phyloP scores from a whole-genome alignment of 2,329 filamentous ascomycete species.

The Davidsoniella neocaledoniae region DNA sequence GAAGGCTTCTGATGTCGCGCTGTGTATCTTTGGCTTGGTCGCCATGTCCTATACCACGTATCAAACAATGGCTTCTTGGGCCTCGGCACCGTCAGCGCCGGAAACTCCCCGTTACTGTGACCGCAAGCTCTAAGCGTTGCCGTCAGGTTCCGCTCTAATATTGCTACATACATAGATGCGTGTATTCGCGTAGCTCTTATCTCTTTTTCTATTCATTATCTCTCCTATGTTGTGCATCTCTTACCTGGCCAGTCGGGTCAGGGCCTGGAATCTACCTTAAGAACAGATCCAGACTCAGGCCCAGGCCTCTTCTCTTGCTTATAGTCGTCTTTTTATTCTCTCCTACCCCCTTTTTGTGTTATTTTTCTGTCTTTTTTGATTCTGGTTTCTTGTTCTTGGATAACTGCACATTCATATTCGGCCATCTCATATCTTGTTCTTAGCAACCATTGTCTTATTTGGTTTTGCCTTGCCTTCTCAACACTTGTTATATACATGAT shows the following conservation, averaged over 20 bases:
- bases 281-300: too few relatives aligned
- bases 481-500: background rate
- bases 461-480: background rate
- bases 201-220: background rate
- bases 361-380: background rate
- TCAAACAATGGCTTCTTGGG: conserved; percentile 78
- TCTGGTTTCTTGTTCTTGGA: background rate
- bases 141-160: background rate
- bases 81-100: conserved; percentile 32
- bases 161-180: background rate
- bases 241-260: background rate
- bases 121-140: conserved; percentile 15
- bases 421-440: too few relatives aligned
- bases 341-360: background rate
- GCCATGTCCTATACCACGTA: conserved; percentile 87
- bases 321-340: too few relatives aligned
- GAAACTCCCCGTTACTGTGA: conserved; percentile 39
- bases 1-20: conserved; percentile 52
- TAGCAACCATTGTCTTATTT: background rate
- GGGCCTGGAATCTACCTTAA: background rate
- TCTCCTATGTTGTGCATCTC: background rate
- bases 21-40: conserved; percentile 67
- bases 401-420: too few relatives aligned
- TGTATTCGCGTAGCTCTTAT: background rate
- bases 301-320: too few relatives aligned